Percentiles rank a stretch among this genome's conserved stretches.
Evolutionary conservation across 306 rosid genomes (phyloP).

Genomic region (Quillaja saponaria): DNA sequence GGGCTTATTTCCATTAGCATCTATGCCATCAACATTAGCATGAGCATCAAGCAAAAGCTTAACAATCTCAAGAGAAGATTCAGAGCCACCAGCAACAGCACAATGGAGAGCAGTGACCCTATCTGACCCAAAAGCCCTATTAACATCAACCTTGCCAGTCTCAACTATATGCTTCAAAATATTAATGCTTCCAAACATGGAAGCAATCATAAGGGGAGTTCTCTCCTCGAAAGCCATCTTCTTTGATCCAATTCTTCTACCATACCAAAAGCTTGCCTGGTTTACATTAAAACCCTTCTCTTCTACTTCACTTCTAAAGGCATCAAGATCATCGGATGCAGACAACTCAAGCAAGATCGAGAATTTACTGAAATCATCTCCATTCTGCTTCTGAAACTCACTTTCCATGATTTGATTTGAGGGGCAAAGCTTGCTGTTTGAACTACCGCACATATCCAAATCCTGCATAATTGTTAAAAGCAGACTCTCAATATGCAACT

Average conservation of each 20-base stretch:
- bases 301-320: constrained; percentile 64
- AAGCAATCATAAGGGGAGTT: constrained; percentile 93
- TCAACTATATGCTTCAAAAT: constrained; percentile 67
- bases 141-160: constrained; percentile 66
- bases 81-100: constrained; percentile 78
- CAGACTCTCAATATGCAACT: constrained; percentile 32
- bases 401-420: constrained; percentile 59
- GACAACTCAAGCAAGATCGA: constrained; percentile 77
- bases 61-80: constrained; percentile 59
- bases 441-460: constrained; percentile 70
- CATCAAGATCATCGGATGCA: constrained; percentile 74
- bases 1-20: constrained; percentile 62
- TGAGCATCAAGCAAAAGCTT: constrained; percentile 81
- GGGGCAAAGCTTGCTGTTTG: constrained; percentile 52
- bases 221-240: constrained; percentile 88
- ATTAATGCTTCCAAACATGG: constrained; percentile 74
- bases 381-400: constrained; percentile 54
- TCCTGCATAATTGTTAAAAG: constrained; percentile 51
- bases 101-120: constrained; percentile 91
- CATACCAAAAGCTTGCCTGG: constrained; percentile 82
- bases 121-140: constrained; percentile 72
- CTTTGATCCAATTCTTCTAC: constrained; percentile 83
- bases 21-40: constrained; percentile 57
- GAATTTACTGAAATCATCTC: constrained; percentile 31
- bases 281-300: constrained; percentile 63